Conservation (phyloP, 106 monocot species). For the Alisma plantagoaquatica region DNA sequence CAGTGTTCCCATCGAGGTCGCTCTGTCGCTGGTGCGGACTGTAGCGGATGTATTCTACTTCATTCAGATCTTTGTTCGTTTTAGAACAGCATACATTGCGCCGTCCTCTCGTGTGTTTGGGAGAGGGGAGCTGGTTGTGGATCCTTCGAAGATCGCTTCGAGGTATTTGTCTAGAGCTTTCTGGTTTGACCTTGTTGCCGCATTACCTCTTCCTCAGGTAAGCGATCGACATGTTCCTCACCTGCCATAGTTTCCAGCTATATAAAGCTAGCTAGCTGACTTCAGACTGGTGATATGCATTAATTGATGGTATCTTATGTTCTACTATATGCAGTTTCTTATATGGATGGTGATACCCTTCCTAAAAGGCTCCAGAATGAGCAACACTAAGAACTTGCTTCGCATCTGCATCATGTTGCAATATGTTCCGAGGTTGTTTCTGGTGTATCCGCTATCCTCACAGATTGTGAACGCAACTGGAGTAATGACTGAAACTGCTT, state of each 20-base stretch:
- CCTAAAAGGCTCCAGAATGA: conserved; percentile 35
- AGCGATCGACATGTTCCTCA: too few relatives aligned
- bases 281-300: too few relatives aligned
- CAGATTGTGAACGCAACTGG: conserved; percentile 67
- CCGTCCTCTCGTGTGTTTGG: conserved; percentile 91
- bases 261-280: too few relatives aligned
- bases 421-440: conserved; percentile 57
- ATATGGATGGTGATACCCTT: conserved; percentile 66
- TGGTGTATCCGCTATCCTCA: conserved; percentile 56
- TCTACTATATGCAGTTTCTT: conserved; percentile 62
- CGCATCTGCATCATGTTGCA: conserved; percentile 62
- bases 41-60: conserved; percentile 53
- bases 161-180: conserved; percentile 54
- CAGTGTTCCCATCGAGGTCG: conserved; percentile 18
- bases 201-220: conserved; percentile 80
- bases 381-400: conserved; percentile 50
- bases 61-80: conserved; percentile 55
- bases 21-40: conserved; percentile 46
- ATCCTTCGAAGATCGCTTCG: conserved; percentile 45
- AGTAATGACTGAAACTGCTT: conserved; percentile 70
- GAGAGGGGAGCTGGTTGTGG: conserved; percentile 71
- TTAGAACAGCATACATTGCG: conserved; percentile 66
- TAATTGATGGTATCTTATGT: too few relatives aligned
- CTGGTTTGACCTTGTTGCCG: conserved; percentile 54
- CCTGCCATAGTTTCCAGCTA: too few relatives aligned